Conservation (phyloP, 208 protist genomes). For the Trypanosoma platydactyli region DNA sequence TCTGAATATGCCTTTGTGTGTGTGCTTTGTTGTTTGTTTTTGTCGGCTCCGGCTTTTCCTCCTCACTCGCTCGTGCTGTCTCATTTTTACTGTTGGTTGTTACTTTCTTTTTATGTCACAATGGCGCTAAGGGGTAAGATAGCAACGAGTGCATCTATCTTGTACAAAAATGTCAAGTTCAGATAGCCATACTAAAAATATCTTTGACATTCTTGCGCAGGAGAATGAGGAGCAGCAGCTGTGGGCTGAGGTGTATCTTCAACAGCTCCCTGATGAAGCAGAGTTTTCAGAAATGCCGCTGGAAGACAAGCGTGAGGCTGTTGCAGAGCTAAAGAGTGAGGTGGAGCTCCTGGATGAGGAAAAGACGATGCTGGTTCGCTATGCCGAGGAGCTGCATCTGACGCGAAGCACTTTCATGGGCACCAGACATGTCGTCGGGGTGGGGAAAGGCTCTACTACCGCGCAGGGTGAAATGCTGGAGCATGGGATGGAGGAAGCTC, state of each 20-base stretch:
- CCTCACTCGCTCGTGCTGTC: no score
- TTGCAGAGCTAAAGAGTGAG: slow-evolving; percentile 65
- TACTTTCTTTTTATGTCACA: not conserved
- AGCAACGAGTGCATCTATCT: not conserved
- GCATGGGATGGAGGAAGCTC: not conserved
- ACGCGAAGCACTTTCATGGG: not conserved
- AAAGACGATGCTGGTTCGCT: slow-evolving; percentile 40
- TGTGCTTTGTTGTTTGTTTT: no score
- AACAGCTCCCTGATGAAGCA: slow-evolving; percentile 51
- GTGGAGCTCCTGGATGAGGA: slow-evolving; percentile 71
- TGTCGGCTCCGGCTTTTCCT: no score
- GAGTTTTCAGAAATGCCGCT: slow-evolving; percentile 45
- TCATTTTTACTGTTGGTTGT: slow-evolving; percentile 6
- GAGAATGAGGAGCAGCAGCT: slow-evolving; percentile 34
- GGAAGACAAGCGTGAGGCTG: slow-evolving; percentile 46
- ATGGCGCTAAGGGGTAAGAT: no score
- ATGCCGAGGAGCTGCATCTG: slow-evolving; percentile 43
- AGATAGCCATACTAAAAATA: not conserved
- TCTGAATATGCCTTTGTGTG: no score
- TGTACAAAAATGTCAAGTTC: not conserved
- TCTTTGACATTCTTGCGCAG: slow-evolving; percentile 15
- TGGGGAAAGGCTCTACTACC: not conserved
- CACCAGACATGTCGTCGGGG: not conserved
- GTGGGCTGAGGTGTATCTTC: slow-evolving; percentile 66
- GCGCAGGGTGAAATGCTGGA: not conserved